A percentile compares a stretch with the other conserved stretches of the same genome.
phyloP scores from a whole-genome alignment of 2,329 filamentous ascomycete genomes.

The Rhynchosporium graminicola region DNA sequence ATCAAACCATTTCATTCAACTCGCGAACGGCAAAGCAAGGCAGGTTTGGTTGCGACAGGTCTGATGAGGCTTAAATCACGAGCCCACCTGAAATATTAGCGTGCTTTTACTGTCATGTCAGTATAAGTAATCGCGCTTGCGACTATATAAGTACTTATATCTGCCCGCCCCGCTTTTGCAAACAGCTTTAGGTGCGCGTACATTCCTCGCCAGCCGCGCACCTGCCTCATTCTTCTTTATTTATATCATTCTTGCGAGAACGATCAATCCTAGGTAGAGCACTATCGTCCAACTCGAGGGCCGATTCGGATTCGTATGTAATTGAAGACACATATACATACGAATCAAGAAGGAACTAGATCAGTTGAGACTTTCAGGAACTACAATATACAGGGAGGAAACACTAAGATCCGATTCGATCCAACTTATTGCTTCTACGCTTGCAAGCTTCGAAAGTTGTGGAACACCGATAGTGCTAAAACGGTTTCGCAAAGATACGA shows the following conservation, averaged over 20 bases:
- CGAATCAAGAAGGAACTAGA: neutral
- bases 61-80: no score
- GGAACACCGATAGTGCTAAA: neutral
- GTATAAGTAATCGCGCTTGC: no score
- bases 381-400: neutral
- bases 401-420: neutral
- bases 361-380: neutral
- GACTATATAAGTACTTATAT: no score
- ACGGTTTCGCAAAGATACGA: neutral
- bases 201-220: no score
- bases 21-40: neutral
- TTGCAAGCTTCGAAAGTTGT: neutral
- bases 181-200: no score
- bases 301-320: neutral
- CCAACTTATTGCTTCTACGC: neutral
- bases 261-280: no score
- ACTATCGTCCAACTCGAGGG: neutral
- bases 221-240: no score
- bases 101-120: no score
- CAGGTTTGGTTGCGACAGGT: no score
- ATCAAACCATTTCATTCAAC: constrained; percentile 7
- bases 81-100: no score
- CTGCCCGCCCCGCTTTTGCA: no score
- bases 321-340: neutral
- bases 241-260: no score